These are phyloP conservation scores for Apiospora sp. DNA, from an alignment of 2,329 filamentous ascomycete species.

Conservation along the genomic window DNA sequence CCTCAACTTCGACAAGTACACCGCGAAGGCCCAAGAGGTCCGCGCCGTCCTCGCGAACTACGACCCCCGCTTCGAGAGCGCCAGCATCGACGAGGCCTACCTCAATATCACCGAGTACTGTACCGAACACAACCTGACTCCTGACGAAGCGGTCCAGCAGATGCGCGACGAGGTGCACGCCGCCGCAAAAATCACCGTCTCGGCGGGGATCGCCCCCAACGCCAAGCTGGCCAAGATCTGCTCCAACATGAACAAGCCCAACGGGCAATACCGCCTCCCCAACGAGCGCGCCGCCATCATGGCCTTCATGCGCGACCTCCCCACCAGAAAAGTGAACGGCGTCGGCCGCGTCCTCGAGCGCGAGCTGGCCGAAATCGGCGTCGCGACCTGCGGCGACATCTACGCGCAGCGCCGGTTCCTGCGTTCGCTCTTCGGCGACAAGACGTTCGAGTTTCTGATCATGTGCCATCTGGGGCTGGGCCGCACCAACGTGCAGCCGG, in stretches of 20 bases:
- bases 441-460: conserved; percentile 87
- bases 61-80: conserved; percentile 89
- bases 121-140: conserved; percentile 67
- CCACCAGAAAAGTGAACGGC: conserved; percentile 91
- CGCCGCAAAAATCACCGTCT: conserved; percentile 84
- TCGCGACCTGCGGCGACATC: conserved; percentile 89
- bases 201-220: conserved; percentile 93
- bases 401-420: conserved; percentile 78
- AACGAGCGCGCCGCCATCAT: conserved; percentile 79
- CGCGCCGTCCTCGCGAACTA: conserved; percentile 85
- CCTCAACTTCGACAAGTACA: conserved; percentile 91
- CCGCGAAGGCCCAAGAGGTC: conserved; percentile 86
- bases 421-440: conserved; percentile 85
- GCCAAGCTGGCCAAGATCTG: conserved; percentile 94
- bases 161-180: conserved; percentile 80
- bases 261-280: conserved; percentile 84
- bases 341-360: conserved; percentile 94
- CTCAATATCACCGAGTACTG: conserved; percentile 94
- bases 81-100: conserved; percentile 96
- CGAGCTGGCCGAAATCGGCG: conserved; percentile 85
- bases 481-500: conserved; percentile 82
- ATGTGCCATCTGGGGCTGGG: conserved; percentile 87
- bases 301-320: conserved; percentile 83
- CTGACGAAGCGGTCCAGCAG: conserved; percentile 78
- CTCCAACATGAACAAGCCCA: conserved; percentile 95